Base-by-base conservation (phyloP, 768 basidiomycete species). In the Leccinellum albellum region DNA sequence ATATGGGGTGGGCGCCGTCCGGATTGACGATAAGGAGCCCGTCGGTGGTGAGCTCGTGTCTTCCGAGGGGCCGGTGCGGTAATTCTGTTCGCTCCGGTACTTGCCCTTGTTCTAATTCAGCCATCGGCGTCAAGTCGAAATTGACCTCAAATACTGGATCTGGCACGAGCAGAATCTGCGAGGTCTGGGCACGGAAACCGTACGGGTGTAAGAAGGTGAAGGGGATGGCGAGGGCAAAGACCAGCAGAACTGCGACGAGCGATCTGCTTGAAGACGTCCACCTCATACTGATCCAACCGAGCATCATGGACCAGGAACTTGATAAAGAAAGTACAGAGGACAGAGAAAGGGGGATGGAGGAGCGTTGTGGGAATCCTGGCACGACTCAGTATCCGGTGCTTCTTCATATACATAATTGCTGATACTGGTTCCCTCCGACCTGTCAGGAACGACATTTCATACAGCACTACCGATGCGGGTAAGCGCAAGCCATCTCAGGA, bases 1-100 rank as follows among this genome's bases (percentile, higher is more conserved):
- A 72, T n/a, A 82, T 76, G 1, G 79, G 80, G 59, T 82, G 78
- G 1, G 69, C 61, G 0, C 72, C 75, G 5, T 68, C 46, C 0
- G 68, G 69, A 47, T 77, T 72, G 58, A 74, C 73, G 21, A 69
- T 46, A 9, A 77, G 63, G 23, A 74, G 55, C 1, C 76, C 76
- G 26, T 72, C 67, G 1, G 57, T n/a, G 2, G 65, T 57, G 28
- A 64, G 56, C 1, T 51, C 57, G 49, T 76, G 74, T 7, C 37
- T 20, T 7, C 50, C 64, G 4, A 64, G 57, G 2, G 31, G 44
- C 15, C 7, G 9, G 21, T 6, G 1, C 10, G 13, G 35, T 2
- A 12, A 20, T 20, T 57, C 26, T 32, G 37, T 26, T 37, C 5
- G 46, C 28, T 33, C 32, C 33, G 31, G 9, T 12, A 29, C 48